Evolutionary conservation across 1,139 yeast genomes (phyloP).

Genomic region (Fermentozyma sake): DNA sequence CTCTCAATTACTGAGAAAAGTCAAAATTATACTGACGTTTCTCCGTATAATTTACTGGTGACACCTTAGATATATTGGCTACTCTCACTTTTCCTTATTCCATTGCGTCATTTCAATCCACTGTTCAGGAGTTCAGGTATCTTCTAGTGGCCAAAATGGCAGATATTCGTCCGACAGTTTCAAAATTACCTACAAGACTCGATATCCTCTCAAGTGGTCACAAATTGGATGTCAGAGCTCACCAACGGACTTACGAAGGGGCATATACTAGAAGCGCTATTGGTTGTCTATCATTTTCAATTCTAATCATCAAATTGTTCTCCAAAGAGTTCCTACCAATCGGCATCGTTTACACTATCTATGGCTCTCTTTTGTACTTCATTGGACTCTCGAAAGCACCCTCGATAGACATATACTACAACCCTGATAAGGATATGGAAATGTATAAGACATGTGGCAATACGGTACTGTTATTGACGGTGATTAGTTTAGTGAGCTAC

Average conservation of each 20-base stretch:
- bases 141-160: constrained; percentile 1
- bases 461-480: constrained; percentile 39
- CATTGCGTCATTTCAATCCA: no score
- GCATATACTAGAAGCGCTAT: constrained; percentile 55
- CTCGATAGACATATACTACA: constrained; percentile 44
- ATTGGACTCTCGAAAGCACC: constrained; percentile 45
- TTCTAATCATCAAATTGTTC: constrained; percentile 47
- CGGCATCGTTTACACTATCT: constrained; percentile 50
- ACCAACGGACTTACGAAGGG: constrained; percentile 60
- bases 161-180: constrained; percentile 7
- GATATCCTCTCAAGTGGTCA: constrained; percentile 32
- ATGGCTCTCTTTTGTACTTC: constrained; percentile 46
- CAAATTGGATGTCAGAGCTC: constrained; percentile 53
- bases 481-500: constrained; percentile 44
- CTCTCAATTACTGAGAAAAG: no score
- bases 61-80: no score
- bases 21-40: no score
- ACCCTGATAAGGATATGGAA: constrained; percentile 34
- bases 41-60: no score
- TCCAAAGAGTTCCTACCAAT: constrained; percentile 49
- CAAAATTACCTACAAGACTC: constrained; percentile 30
- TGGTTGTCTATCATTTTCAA: constrained; percentile 41
- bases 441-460: constrained; percentile 50
- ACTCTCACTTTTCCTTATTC: no score
- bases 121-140: not conserved